Conservation (phyloP, 805 yeast species). For the Candida vaughaniae region DNA sequence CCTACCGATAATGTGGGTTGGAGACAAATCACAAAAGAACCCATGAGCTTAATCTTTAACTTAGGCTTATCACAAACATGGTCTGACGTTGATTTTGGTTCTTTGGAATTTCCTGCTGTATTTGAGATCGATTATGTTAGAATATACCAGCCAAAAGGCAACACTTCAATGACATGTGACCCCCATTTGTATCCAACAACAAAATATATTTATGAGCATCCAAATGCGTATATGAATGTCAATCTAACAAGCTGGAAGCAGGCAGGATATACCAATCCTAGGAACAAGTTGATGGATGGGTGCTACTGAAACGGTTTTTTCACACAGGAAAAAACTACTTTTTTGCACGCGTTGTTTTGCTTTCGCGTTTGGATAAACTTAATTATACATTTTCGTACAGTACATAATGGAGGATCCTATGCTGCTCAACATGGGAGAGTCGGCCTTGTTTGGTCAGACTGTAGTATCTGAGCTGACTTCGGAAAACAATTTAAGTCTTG, state of each 20-base stretch:
- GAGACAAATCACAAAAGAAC: conserved; percentile 36
- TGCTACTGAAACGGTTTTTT: conserved; percentile 1
- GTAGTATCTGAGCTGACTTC: not conserved
- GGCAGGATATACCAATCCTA: conserved; percentile 56
- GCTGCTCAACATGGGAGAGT: conserved; percentile 3
- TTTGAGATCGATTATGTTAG: conserved; percentile 41
- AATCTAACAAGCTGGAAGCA: conserved; percentile 37
- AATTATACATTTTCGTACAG: too few relatives aligned
- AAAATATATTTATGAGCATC: conserved; percentile 33
- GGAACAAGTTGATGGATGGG: conserved; percentile 51
- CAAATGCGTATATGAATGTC: conserved; percentile 31
- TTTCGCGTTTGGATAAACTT: too few relatives aligned
- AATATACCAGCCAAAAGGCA: conserved; percentile 37
- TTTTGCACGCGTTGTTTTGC: too few relatives aligned
- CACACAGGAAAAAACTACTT: too few relatives aligned
- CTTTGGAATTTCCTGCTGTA: conserved; percentile 34
- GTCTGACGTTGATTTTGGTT: conserved; percentile 37
- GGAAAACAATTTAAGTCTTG: not conserved
- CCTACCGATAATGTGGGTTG: conserved; percentile 39
- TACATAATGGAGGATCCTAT: conserved; percentile 6
- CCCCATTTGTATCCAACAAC: conserved; percentile 37
- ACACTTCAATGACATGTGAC: conserved; percentile 33
- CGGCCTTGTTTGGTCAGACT: conserved; percentile 3
- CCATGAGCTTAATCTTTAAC: conserved; percentile 39
- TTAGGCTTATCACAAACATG: conserved; percentile 41